A percentile compares a stretch with the other conserved stretches of the same genome.
phyloP scores from a whole-genome alignment of 768 basidiomycete species.

The Plicaturopsis crispa region DNA sequence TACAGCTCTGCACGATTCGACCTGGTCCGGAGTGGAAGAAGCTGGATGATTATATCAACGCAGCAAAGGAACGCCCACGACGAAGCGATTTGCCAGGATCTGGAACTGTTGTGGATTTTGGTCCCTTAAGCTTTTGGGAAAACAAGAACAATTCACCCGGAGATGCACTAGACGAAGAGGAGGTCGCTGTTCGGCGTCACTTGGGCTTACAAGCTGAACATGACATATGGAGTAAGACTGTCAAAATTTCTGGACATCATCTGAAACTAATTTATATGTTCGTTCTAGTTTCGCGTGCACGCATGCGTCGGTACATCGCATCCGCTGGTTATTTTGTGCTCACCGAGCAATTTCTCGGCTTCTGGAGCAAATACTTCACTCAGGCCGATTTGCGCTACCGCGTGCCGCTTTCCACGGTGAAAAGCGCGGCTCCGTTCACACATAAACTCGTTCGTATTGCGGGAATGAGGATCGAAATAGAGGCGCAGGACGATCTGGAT shows the following conservation, averaged over 20 bases:
- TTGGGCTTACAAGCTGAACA: constrained; percentile 24
- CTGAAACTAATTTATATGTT: too few relatives aligned
- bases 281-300: constrained; percentile 27
- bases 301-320: constrained; percentile 21
- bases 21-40: constrained; percentile 17
- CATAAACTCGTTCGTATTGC: constrained; percentile 17
- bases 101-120: constrained; percentile 33
- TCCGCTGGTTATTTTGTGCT: constrained; percentile 37
- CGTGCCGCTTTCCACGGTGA: constrained; percentile 31
- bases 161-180: constrained; percentile 13
- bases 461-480: constrained; percentile 36
- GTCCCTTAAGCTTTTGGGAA: constrained; percentile 29
- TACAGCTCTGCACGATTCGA: constrained; percentile 18
- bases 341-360: constrained; percentile 29
- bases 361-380: constrained; percentile 38
- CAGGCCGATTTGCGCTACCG: constrained; percentile 33
- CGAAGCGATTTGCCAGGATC: constrained; percentile 1
- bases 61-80: constrained; percentile 18
- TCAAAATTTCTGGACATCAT: too few relatives aligned
- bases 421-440: constrained; percentile 27
- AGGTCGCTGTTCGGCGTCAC: constrained; percentile 21
- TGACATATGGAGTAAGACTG: constrained; percentile 33
- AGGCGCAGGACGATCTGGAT: constrained; percentile 36
- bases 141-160: constrained; percentile 2
- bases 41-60: constrained; percentile 18